Conservation (phyloP, 2,329 filamentous ascomycete species). For the Monilinia fructicola region DNA sequence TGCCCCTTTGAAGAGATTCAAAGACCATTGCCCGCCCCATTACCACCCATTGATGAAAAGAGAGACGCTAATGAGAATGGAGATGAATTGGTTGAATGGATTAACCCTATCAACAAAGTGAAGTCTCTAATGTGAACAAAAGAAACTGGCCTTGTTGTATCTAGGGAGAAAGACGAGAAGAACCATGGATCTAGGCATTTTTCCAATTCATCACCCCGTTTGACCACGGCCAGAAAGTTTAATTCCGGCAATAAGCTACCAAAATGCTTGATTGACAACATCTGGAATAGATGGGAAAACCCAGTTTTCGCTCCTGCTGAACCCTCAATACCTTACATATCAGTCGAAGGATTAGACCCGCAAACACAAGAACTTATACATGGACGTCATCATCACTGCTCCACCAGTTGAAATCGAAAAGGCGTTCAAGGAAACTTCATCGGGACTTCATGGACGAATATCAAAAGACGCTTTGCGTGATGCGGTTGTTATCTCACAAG, state of each 20-base stretch:
- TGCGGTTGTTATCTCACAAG: constrained; percentile 73
- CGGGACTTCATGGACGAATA: constrained; percentile 48
- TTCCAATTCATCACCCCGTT: not conserved
- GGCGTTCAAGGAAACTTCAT: constrained; percentile 34
- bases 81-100: constrained; percentile 53
- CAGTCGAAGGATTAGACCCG: constrained; percentile 39
- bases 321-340: constrained; percentile 47
- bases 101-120: constrained; percentile 58
- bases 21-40: not conserved
- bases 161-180: constrained; percentile 31
- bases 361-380: constrained; percentile 31
- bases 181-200: not conserved
- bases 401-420: constrained; percentile 38
- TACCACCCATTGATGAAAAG: constrained; percentile 12
- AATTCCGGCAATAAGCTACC: constrained; percentile 37
- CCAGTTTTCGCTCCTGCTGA: constrained; percentile 64
- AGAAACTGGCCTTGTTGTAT: constrained; percentile 52
- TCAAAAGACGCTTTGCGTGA: constrained; percentile 59
- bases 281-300: constrained; percentile 70
- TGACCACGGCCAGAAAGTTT: not conserved
- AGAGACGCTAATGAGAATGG: constrained; percentile 35
- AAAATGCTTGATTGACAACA: constrained; percentile 56
- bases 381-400: constrained; percentile 33
- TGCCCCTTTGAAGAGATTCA: constrained; percentile 47
- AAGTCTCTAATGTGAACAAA: constrained; percentile 51